Evolutionary conservation across 495 filamentous ascomycete species (phyloP).

Genomic region (Cudoniella acicularis): DNA sequence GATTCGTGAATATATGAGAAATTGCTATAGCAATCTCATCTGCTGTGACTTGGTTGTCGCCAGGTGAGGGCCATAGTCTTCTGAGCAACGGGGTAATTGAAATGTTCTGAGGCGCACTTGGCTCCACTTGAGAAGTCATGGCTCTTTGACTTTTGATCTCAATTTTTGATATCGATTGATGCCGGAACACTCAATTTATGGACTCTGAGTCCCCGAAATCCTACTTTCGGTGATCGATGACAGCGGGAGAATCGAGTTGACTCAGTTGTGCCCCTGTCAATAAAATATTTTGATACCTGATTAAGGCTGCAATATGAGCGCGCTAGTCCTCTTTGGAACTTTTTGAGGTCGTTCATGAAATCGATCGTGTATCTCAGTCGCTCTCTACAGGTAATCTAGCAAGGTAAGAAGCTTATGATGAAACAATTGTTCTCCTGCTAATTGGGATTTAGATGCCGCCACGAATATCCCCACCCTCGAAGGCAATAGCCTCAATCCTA

Average conservation of each 20-base stretch:
- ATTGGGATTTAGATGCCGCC: constrained; percentile 17
- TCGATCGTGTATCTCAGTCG: not conserved
- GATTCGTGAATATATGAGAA: constrained; percentile 81
- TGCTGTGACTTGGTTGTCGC: constrained; percentile 54
- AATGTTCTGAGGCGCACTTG: constrained; percentile 30
- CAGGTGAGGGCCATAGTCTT: constrained; percentile 64
- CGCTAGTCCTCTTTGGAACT: constrained; percentile 13
- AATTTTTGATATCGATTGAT: too few species aligned
- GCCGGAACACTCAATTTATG: too few species aligned
- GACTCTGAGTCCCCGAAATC: not conserved
- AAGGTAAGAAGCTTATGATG: not conserved
- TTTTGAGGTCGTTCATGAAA: not conserved
- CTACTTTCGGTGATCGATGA: not conserved
- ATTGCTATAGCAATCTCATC: constrained; percentile 84
- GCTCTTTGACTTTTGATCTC: not conserved
- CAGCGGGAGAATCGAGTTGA: not conserved
- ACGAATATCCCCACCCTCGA: constrained; percentile 26
- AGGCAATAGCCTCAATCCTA: constrained; percentile 22
- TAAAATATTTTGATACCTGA: not conserved
- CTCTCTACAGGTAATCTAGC: not conserved
- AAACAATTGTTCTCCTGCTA: constrained; percentile 1
- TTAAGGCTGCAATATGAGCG: not conserved
- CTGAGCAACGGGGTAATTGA: constrained; percentile 81
- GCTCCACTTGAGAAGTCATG: constrained; percentile 14
- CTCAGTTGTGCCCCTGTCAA: not conserved